Evolutionary conservation across 2,329 filamentous ascomycete species (phyloP), one percentile per base, ranked within the genome.

Genomic region (Trichophyton equinum): DNA sequence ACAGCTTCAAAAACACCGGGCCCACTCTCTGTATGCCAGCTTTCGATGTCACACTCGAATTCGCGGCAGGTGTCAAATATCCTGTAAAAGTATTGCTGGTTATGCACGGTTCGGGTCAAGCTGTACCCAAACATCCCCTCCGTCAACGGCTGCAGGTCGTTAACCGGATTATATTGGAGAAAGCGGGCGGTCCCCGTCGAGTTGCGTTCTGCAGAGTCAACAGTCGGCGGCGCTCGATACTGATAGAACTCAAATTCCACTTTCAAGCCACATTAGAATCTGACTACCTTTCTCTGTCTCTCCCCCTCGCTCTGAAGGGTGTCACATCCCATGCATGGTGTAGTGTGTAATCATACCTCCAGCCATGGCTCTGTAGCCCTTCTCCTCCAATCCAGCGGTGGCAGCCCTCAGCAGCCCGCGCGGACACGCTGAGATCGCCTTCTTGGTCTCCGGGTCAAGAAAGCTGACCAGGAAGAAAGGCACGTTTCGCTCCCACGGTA

Each of bases 111-210:
- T 22, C 91, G 81, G 8, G 89, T 95, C 65, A 96, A 78, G 65
- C 89, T 94, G 78, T 96, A 96, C 62, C 91, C 91, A 68, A 96
- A 96, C 91, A 96, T 96, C 69, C 91, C 91, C 70, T 95, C 89
- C 7, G 91, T 95, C 58, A 96, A 77, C 25, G 87, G 79, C 0
- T 89, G 89, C 7, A 96, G 81, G n/a, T 84, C 74, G 57, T 86
- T 78, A 13, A 87, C 84, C 0, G 88, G 82, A 71, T 95, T 90
- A 5, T 86, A 77, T 68, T 83, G 81, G 42, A 95, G 82, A 72
- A 88, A 95, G 6, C 81, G 76, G 25, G 89, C 88, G 0, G 89
- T 88, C 0, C 87, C 85, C 33, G 85, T 84, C 7, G 81, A 81
- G 65, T 84, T 85, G 62, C 79, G 77, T 70, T 85, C 79, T 20